A percentile compares a stretch with the other conserved stretches of the same genome.
Evolutionary conservation across 257 asterid species (phyloP).

Genomic region (Jasminum sambac): DNA sequence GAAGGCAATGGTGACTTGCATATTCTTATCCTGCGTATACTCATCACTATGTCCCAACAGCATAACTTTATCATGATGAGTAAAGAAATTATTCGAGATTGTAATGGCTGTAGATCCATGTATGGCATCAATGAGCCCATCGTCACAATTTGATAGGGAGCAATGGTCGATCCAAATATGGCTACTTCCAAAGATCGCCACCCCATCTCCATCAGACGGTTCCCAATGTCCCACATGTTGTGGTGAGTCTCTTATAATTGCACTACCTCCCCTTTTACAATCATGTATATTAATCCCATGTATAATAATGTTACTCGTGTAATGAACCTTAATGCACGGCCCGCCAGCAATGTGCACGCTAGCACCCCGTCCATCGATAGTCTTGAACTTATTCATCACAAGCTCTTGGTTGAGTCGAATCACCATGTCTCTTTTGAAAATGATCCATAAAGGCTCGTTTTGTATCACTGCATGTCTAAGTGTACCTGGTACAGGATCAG

Average conservation of each 20-base stretch:
- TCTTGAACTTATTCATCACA: constrained; percentile 63
- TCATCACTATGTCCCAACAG: constrained; percentile 70
- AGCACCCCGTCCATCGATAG: constrained; percentile 81
- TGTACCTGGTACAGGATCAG: constrained; percentile 70
- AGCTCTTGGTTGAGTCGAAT: constrained; percentile 62
- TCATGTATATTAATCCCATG: constrained; percentile 79
- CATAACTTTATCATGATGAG: constrained; percentile 87
- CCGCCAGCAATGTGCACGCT: constrained; percentile 71
- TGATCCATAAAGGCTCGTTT: constrained; percentile 71
- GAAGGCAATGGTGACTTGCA: constrained; percentile 82
- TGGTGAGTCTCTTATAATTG: constrained; percentile 58
- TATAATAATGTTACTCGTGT: constrained; percentile 51
- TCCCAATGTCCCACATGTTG: constrained; percentile 65
- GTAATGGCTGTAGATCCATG: constrained; percentile 81
- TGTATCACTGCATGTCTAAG: constrained; percentile 77
- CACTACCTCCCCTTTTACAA: constrained; percentile 53
- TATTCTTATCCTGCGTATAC: constrained; percentile 47
- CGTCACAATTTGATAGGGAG: constrained; percentile 67
- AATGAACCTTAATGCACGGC: constrained; percentile 69
- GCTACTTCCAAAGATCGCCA: constrained; percentile 50
- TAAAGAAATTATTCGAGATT: constrained; percentile 67
- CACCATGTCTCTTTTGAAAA: constrained; percentile 66
- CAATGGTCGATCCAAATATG: constrained; percentile 78
- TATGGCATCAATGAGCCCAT: constrained; percentile 74
- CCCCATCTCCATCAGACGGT: constrained; percentile 69